These are phyloP conservation scores for Clitopilus hobsonii DNA, from an alignment of 768 basidiomycete species.

Conservation along the genomic window DNA sequence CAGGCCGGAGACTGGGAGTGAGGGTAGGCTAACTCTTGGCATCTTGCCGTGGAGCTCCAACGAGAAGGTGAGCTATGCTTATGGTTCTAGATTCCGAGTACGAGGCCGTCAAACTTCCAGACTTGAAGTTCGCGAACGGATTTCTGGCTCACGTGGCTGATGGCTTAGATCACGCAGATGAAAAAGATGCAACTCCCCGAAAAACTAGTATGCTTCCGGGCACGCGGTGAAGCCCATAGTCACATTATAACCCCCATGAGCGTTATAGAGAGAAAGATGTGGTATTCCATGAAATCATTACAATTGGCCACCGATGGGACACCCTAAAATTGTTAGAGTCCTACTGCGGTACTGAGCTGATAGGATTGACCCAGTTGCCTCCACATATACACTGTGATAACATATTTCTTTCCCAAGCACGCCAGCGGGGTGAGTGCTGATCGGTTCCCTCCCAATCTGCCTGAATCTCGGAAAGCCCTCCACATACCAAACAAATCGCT, in stretches of 20 bases:
- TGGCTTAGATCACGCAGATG: too few relatives aligned
- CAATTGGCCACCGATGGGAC: neutral
- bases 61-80: too few relatives aligned
- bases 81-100: too few relatives aligned
- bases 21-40: conserved; percentile 56
- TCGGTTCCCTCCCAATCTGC: conserved; percentile 22
- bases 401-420: conserved; percentile 64
- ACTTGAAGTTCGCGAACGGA: neutral
- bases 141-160: neutral
- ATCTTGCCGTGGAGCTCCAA: conserved; percentile 29
- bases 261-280: too few relatives aligned
- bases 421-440: conserved; percentile 41
- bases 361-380: conserved; percentile 44
- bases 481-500: conserved; percentile 59
- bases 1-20: conserved; percentile 69
- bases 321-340: neutral
- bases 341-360: neutral
- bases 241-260: too few relatives aligned
- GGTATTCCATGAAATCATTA: neutral
- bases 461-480: conserved; percentile 46
- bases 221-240: too few relatives aligned
- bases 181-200: too few relatives aligned
- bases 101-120: neutral
- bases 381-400: conserved; percentile 62
- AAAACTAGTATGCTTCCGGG: too few relatives aligned